A percentile compares a stretch with the other conserved stretches of the same genome.
phyloP scores from a whole-genome alignment of 768 basidiomycete species.

The Phylloporus arenicola region DNA sequence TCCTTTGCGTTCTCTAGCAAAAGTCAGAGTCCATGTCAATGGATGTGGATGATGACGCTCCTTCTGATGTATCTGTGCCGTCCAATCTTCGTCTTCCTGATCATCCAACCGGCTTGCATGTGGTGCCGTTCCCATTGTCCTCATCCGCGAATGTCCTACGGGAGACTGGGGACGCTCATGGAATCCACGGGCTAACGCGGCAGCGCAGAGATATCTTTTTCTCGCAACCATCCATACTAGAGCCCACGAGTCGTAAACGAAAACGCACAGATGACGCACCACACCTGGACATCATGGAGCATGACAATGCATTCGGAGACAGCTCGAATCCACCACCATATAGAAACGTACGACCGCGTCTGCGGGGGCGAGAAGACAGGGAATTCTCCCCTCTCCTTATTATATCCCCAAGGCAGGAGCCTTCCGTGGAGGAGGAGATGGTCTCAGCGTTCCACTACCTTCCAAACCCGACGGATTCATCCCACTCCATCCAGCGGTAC shows the following conservation, averaged over 20 bases:
- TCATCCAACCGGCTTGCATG: not conserved
- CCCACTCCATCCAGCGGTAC: not conserved
- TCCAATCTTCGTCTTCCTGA: not conserved
- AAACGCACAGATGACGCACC: conserved; percentile 4
- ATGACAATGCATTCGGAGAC: not conserved
- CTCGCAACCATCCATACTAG: not conserved
- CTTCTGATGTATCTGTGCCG: not conserved
- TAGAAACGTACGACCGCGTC: conserved; percentile 8
- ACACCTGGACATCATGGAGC: not conserved
- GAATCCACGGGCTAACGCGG: not conserved
- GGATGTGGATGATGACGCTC: conserved; percentile 10
- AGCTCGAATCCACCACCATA: not conserved
- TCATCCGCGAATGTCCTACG: not conserved
- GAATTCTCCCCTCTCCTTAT: conserved; percentile 23
- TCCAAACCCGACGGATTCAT: not conserved
- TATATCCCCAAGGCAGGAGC: conserved; percentile 7
- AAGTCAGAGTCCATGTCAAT: conserved; percentile 4
- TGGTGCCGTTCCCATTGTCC: not conserved
- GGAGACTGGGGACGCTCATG: not conserved
- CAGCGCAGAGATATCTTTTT: not conserved
- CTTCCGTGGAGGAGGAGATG: conserved; percentile 1
- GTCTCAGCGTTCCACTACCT: not conserved
- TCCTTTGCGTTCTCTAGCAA: conserved; percentile 3
- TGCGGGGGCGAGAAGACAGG: conserved; percentile 2
- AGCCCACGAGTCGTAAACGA: conserved; percentile 14